Percentiles rank a stretch among this genome's conserved stretches.
Conservation (phyloP, 2,329 filamentous ascomycete species). For the Ascochyta fabae region DNA sequence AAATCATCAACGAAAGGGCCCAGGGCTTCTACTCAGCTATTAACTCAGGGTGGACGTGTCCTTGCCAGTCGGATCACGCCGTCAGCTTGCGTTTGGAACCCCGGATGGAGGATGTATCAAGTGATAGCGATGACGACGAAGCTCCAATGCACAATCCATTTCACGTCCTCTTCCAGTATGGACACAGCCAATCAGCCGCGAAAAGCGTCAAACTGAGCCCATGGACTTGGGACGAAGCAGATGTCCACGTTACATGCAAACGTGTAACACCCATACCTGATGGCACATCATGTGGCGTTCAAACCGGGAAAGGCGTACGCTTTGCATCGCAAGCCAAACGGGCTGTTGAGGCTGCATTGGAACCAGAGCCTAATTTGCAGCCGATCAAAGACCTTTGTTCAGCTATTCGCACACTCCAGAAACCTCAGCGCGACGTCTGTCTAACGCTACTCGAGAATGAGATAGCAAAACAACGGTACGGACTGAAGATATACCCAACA, state of each 20-base stretch:
- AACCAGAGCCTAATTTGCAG: neutral
- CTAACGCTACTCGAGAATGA: neutral
- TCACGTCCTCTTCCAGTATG: constrained; percentile 6
- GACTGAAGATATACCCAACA: neutral
- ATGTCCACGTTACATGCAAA: neutral
- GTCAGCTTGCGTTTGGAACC: constrained; percentile 32
- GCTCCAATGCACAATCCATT: constrained; percentile 3
- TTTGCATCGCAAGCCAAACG: neutral
- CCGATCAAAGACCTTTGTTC: constrained; percentile 4
- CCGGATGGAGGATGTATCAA: constrained; percentile 21
- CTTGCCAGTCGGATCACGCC: constrained; percentile 32
- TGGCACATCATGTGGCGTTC: neutral
- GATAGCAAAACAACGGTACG: constrained; percentile 2
- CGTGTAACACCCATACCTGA: no score
- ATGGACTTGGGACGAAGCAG: constrained; percentile 4
- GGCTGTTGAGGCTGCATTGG: neutral
- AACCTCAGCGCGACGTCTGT: neutral
- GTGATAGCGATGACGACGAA: constrained; percentile 7
- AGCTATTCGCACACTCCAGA: neutral
- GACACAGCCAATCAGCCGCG: neutral
- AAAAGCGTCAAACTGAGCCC: neutral
- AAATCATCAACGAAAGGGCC: neutral
- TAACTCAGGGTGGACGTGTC: constrained; percentile 29
- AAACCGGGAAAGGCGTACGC: neutral
- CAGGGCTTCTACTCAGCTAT: constrained; percentile 13